Conservation (phyloP, 1,139 yeast species). For the Hansenula sp. region DNA sequence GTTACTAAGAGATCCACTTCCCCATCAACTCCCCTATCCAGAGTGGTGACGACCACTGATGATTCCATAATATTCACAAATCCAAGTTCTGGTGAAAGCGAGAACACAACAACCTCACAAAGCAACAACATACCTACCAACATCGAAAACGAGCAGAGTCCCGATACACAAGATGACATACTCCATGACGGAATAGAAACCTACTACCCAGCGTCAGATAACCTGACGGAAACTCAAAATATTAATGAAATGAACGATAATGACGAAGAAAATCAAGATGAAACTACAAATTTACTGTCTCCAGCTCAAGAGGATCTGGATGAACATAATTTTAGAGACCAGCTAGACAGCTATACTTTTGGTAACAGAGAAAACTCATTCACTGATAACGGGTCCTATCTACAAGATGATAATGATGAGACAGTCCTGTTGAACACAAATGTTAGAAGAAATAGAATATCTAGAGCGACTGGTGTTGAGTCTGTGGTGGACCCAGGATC, state of each 20-base stretch:
- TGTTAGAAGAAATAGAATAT: constrained; percentile 10
- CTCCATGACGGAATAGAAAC: not conserved
- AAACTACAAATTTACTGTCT: constrained; percentile 2
- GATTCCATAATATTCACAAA: constrained; percentile 24
- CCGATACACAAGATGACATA: no score
- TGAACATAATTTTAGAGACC: constrained; percentile 3
- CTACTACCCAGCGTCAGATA: not conserved
- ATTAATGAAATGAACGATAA: constrained; percentile 1
- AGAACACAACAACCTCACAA: constrained; percentile 15
- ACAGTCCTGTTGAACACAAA: constrained; percentile 15
- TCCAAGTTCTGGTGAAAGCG: constrained; percentile 21
- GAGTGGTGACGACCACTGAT: constrained; percentile 18
- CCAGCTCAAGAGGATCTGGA: not conserved
- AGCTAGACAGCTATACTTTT: constrained; percentile 4
- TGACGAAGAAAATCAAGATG: constrained; percentile 7
- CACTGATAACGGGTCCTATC: constrained; percentile 15
- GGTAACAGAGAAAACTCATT: not conserved
- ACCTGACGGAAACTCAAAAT: not conserved
- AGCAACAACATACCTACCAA: not conserved
- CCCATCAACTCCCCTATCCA: constrained; percentile 19
- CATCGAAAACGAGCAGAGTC: no score
- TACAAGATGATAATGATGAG: constrained; percentile 18
- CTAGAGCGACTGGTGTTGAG: constrained; percentile 11
- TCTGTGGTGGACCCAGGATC: not conserved
- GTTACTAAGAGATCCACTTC: not conserved